These are phyloP conservation scores for Coix lacrymajobi DNA, from an alignment of 176 grass and related monocot genomes.

Conservation along the genomic window DNA sequence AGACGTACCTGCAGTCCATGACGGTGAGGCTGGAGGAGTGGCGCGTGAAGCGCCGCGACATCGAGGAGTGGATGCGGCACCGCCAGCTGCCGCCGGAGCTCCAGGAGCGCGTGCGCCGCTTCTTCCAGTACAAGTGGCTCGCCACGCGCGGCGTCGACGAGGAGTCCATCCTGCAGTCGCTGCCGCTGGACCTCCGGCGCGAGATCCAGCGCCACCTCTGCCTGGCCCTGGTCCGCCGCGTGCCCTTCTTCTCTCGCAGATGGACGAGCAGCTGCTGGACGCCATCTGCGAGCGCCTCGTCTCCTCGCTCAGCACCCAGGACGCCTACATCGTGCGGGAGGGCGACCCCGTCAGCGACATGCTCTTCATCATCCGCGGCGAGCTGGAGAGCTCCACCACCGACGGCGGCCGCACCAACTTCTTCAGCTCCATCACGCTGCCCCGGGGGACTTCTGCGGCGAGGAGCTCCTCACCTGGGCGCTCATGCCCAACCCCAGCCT, in stretches of 20 bases:
- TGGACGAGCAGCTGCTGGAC: conserved; percentile 92
- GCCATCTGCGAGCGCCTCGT: conserved; percentile 92
- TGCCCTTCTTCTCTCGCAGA: conserved; percentile 97
- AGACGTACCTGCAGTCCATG: conserved; percentile 92
- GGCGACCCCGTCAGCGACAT: conserved; percentile 80
- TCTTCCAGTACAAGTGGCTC: conserved; percentile 97
- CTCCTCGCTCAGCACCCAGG: conserved; percentile 86
- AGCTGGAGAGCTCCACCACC: conserved; percentile 92
- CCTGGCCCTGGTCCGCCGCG: conserved; percentile 81
- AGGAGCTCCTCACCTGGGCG: conserved; percentile 95
- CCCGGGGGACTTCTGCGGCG: conserved; percentile 90
- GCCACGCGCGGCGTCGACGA: conserved; percentile 89
- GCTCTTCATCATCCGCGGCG: conserved; percentile 89
- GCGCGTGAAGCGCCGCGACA: conserved; percentile 80
- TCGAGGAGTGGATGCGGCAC: conserved; percentile 98
- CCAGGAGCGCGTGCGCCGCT: conserved; percentile 77
- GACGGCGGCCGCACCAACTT: conserved; percentile 83
- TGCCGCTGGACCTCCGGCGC: conserved; percentile 85
- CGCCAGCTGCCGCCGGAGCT: conserved; percentile 78
- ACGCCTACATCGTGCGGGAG: conserved; percentile 81
- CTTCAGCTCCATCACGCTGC: conserved; percentile 89
- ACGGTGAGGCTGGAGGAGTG: conserved; percentile 89
- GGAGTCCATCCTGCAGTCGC: conserved; percentile 77
- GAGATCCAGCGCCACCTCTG: conserved; percentile 97
- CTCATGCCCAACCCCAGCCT: conserved; percentile 79